Evolutionary conservation across 306 rosid species (phyloP), one percentile per base, ranked within the genome.

Genomic region (Dalbergia cultrata): DNA sequence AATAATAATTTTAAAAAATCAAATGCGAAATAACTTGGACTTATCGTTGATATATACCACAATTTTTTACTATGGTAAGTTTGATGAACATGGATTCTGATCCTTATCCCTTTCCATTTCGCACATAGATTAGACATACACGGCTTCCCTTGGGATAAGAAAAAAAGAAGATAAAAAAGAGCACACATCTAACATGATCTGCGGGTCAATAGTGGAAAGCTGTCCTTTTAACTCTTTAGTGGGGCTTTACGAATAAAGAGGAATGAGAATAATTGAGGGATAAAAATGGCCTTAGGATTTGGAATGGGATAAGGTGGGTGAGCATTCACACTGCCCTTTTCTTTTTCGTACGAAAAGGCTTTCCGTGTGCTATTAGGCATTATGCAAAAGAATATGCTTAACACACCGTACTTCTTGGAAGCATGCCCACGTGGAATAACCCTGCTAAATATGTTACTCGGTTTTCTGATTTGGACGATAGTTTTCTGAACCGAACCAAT

Each of bases 361-460:
- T 13, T 45, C 67, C 31, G 13, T 64, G 53, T 53, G 52, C 35
- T 72, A 37, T 34, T 76, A 17, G 70, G 33, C 78, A 14, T 34
- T 50, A 4, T 50, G 57, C 57, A 69, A 9, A 31, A 68, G 80
- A 74, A 75, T 79, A 80, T 80, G 31, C 65, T 6, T 8, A 7
- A 1, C 34, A 49, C n/a, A 13, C 34, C 41, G 2, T 34, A 31
- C 10, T 33, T 9, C 61, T 54, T 56, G 33, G 45, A 58, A 31
- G 52, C 69, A 50, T 18, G 41, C 77, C 57, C 86, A 83, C 79
- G 82, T 80, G 79, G 37, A 75, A 17, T 41, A 45, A 4, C 73
- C 26, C 59, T 7, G 1, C 21, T 16, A 22, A n/a, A 58, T 60
- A 22, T 68, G 12, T 74, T 74, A n/a, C 33, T 1, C 5, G 19